A percentile compares a stretch with the other conserved stretches of the same genome.
Evolutionary conservation across 371 early-diverging fungal genomes (phyloP).

Genomic region (Choanephora cucurbitarum): DNA sequence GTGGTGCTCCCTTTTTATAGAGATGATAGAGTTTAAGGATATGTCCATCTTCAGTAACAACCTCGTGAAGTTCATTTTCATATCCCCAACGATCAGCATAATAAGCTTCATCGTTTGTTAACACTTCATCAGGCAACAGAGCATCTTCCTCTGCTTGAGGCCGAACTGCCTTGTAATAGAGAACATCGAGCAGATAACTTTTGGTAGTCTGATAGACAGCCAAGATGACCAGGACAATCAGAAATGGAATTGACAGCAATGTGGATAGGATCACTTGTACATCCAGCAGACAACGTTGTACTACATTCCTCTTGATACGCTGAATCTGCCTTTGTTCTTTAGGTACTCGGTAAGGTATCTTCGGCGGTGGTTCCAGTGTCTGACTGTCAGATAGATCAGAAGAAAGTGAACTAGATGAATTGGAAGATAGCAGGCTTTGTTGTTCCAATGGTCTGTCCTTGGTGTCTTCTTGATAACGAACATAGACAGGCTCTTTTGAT

Average conservation of each 20-base stretch:
- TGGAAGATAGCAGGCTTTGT: too few species aligned
- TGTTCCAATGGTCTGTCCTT: too few species aligned
- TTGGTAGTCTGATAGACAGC: conserved; percentile 15
- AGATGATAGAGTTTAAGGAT: conserved; percentile 43
- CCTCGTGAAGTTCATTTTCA: conserved; percentile 31
- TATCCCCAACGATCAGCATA: conserved; percentile 47
- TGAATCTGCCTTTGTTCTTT: background rate
- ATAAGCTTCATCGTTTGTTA: conserved; percentile 35
- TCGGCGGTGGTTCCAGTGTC: too few species aligned
- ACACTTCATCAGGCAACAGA: conserved; percentile 21
- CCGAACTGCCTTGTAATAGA: conserved; percentile 1
- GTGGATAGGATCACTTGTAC: conserved; percentile 4
- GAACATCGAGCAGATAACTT: conserved; percentile 4
- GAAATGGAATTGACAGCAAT: conserved; percentile 18
- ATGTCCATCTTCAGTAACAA: conserved; percentile 50
- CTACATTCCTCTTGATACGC: conserved; percentile 2
- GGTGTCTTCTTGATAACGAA: too few species aligned
- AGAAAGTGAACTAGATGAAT: too few species aligned
- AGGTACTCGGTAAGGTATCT: background rate
- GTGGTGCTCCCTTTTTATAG: conserved; percentile 18
- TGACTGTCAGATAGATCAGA: too few species aligned
- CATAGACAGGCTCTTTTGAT: too few species aligned
- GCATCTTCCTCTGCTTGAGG: conserved; percentile 13
- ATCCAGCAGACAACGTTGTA: background rate
- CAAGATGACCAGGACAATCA: conserved; percentile 6